These are phyloP conservation scores for Thalassia testudinum DNA, from an alignment of 116 monocot species.

Conservation along the genomic window DNA sequence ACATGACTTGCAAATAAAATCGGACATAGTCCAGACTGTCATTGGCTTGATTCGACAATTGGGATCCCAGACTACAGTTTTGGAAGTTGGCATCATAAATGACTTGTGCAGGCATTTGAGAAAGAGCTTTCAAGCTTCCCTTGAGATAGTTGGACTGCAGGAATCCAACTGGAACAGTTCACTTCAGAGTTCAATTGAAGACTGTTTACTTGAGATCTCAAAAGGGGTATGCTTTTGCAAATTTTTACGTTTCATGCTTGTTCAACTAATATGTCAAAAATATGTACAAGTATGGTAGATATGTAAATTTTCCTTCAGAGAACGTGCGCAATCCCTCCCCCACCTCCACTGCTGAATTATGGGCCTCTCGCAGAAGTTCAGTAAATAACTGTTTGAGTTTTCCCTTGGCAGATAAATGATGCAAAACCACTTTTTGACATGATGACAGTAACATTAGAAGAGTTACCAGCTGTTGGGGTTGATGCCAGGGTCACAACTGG, in stretches of 20 bases:
- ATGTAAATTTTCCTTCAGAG: too few relatives aligned
- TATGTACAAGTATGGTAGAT: too few relatives aligned
- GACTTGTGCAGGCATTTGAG: slow-evolving; percentile 88
- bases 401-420: slow-evolving; percentile 45
- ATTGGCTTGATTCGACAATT: slow-evolving; percentile 50
- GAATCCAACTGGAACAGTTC: slow-evolving; percentile 50
- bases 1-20: slow-evolving; percentile 54
- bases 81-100: slow-evolving; percentile 54
- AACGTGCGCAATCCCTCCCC: too few relatives aligned
- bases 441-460: slow-evolving; percentile 80
- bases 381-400: too few relatives aligned
- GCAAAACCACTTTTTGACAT: slow-evolving; percentile 62
- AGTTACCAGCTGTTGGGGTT: slow-evolving; percentile 30
- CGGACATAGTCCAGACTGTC: slow-evolving; percentile 57
- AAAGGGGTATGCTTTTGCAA: slow-evolving; percentile 55
- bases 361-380: too few relatives aligned
- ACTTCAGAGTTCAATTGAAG: slow-evolving; percentile 75
- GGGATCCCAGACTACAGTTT: slow-evolving; percentile 29
- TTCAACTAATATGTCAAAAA: too few relatives aligned
- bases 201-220: slow-evolving; percentile 82
- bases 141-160: slow-evolving; percentile 32
- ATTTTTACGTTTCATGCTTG: too few relatives aligned
- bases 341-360: too few relatives aligned
- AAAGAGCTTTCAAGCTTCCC: slow-evolving; percentile 64
- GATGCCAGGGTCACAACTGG: slow-evolving; percentile 72